Percentiles rank a stretch among this genome's conserved stretches.
These are phyloP conservation scores for Setaria viridis DNA, from an alignment of 202 grass and related monocot genomes.

Conservation along the genomic window DNA sequence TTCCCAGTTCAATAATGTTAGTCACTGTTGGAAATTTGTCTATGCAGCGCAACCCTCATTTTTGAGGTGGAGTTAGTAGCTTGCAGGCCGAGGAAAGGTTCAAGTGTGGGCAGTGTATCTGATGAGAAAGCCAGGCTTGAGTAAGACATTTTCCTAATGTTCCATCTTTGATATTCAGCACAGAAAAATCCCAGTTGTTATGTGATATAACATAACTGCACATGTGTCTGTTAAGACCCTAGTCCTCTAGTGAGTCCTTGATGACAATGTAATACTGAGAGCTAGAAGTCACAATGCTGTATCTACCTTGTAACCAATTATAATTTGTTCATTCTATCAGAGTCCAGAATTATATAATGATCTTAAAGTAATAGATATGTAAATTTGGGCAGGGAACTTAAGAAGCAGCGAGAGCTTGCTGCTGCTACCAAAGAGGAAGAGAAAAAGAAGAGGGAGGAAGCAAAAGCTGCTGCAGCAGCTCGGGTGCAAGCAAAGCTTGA, in stretches of 20 bases:
- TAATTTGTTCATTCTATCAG: not conserved
- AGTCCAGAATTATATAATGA: not conserved
- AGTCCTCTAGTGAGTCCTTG: not conserved
- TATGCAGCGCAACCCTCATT: slow-evolving; percentile 83
- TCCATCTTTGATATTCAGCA: slow-evolving; percentile 13
- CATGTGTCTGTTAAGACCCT: not conserved
- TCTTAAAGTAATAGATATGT: slow-evolving; percentile 1
- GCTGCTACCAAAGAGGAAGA: slow-evolving; percentile 91
- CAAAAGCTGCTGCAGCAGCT: slow-evolving; percentile 79
- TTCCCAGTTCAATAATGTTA: not conserved
- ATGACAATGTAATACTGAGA: not conserved
- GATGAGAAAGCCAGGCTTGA: slow-evolving; percentile 94
- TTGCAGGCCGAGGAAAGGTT: slow-evolving; percentile 94
- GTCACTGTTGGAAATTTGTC: slow-evolving; percentile 39
- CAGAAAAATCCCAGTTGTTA: slow-evolving; percentile 4
- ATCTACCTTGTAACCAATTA: slow-evolving; percentile 22
- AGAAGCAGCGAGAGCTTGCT: slow-evolving; percentile 77
- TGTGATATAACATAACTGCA: not conserved
- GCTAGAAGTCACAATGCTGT: not conserved
- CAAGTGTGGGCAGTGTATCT: slow-evolving; percentile 70
- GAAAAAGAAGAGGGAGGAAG: slow-evolving; percentile 96
- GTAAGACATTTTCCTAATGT: slow-evolving; percentile 57
- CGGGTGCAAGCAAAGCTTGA: slow-evolving; percentile 94
- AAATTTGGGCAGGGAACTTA: slow-evolving; percentile 70
- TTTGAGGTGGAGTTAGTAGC: slow-evolving; percentile 95